Percentiles rank a stretch among this genome's conserved stretches.
Evolutionary conservation across 495 filamentous ascomycete genomes (phyloP).

Genomic region (Bryoglossum gracile): DNA sequence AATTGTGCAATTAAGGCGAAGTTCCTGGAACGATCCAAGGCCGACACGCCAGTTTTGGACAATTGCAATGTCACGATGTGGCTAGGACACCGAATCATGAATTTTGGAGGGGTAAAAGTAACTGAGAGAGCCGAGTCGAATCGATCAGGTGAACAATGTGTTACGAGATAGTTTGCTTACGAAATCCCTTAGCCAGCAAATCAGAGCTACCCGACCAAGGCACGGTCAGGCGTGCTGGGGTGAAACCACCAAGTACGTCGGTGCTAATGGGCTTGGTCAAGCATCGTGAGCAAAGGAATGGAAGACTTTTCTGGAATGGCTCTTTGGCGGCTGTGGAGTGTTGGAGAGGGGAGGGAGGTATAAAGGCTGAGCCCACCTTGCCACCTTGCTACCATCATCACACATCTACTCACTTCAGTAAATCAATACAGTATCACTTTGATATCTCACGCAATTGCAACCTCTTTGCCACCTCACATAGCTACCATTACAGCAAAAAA

Average conservation of each 20-base stretch:
- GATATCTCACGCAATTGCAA: not conserved
- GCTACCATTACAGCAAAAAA: slow-evolving; percentile 1
- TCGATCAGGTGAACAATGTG: too few relatives aligned
- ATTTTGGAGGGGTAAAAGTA: slow-evolving; percentile 19
- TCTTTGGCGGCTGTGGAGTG: too few relatives aligned
- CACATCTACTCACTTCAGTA: not conserved
- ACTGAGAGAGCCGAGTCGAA: not conserved
- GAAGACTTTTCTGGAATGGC: slow-evolving; percentile 5
- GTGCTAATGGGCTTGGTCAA: too few relatives aligned
- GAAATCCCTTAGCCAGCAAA: slow-evolving; percentile 8
- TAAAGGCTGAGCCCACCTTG: slow-evolving; percentile 2
- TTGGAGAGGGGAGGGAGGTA: slow-evolving; percentile 7
- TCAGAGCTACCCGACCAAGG: not conserved
- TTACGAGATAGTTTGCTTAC: slow-evolving; percentile 6
- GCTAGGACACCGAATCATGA: not conserved
- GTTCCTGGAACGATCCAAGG: not conserved
- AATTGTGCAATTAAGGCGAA: slow-evolving; percentile 7
- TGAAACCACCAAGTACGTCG: too few relatives aligned
- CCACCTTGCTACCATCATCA: slow-evolving; percentile 4
- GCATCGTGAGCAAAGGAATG: slow-evolving; percentile 7
- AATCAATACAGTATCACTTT: slow-evolving; percentile 11
- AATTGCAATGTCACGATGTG: slow-evolving; percentile 13
- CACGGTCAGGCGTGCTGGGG: not conserved
- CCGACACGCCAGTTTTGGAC: slow-evolving; percentile 8
- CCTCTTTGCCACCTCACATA: slow-evolving; percentile 1